Conservation (phyloP, 768 basidiomycete genomes). For the Amanita polypyramis region DNA sequence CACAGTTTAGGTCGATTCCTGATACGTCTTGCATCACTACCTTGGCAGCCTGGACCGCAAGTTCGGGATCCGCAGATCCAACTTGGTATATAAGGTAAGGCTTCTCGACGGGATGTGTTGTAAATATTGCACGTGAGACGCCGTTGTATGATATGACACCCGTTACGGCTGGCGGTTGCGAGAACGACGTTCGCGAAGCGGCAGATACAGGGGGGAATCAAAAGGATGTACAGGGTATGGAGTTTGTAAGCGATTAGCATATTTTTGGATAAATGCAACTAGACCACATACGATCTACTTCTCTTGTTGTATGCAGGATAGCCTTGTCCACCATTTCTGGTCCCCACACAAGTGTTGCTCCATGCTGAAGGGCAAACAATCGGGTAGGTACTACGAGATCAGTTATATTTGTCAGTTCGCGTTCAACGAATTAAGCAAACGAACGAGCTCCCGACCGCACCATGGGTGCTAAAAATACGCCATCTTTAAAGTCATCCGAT, state of each 20-base stretch:
- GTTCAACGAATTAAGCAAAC: slow-evolving; percentile 19
- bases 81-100: slow-evolving; percentile 94
- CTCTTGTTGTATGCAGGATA: slow-evolving; percentile 74
- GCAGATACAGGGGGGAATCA: background rate
- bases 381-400: slow-evolving; percentile 64
- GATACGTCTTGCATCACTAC: slow-evolving; percentile 82
- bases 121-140: slow-evolving; percentile 76
- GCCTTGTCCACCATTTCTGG: slow-evolving; percentile 97
- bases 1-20: slow-evolving; percentile 95
- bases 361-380: slow-evolving; percentile 81
- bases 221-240: too few species aligned
- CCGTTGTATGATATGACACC: slow-evolving; percentile 86
- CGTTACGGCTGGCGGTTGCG: slow-evolving; percentile 47
- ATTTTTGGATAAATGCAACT: background rate
- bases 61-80: slow-evolving; percentile 79
- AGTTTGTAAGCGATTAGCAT: background rate
- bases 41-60: slow-evolving; percentile 88
- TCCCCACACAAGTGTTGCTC: slow-evolving; percentile 91
- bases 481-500: slow-evolving; percentile 72
- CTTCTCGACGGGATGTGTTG: slow-evolving; percentile 90
- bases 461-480: slow-evolving; percentile 96
- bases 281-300: slow-evolving; percentile 68
- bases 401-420: slow-evolving; percentile 3
- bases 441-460: slow-evolving; percentile 85
- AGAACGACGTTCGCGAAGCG: background rate